Conservation (phyloP, 768 basidiomycete species). For the Infundibulicybe gibba region DNA sequence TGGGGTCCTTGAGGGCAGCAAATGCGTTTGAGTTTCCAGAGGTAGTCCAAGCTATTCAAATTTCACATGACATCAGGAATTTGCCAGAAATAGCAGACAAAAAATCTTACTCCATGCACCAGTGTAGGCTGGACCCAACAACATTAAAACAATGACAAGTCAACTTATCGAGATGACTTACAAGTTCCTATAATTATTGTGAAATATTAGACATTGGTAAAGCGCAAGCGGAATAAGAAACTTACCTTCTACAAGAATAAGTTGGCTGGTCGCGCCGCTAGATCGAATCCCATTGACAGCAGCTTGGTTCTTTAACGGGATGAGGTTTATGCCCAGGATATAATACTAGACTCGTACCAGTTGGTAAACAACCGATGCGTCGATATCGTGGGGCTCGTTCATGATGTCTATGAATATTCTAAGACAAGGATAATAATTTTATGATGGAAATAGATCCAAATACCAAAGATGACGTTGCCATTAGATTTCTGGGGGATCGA, state of each 20-base stretch:
- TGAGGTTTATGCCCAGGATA: conserved; percentile 1
- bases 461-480: conserved; percentile 54
- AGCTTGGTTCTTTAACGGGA: conserved; percentile 46
- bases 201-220: background rate
- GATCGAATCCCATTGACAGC: conserved; percentile 64
- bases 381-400: conserved; percentile 66
- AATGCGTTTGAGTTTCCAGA: conserved; percentile 57
- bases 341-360: conserved; percentile 30
- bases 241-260: conserved; percentile 43
- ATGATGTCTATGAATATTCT: conserved; percentile 33
- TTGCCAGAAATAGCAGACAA: too few species aligned
- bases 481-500: conserved; percentile 33
- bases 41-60: conserved; percentile 41
- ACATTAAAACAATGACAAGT: conserved; percentile 9
- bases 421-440: background rate
- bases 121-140: conserved; percentile 38
- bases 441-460: background rate
- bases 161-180: conserved; percentile 13
- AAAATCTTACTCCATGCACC: conserved; percentile 50
- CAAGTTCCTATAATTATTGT: conserved; percentile 22
- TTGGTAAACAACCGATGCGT: conserved; percentile 45
- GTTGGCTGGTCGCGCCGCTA: conserved; percentile 55
- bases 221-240: background rate
- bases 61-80: conserved; percentile 2
- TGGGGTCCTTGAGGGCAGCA: conserved; percentile 49